Conservation (phyloP, 2,329 filamentous ascomycete genomes). For the Xylaria sp. region DNA sequence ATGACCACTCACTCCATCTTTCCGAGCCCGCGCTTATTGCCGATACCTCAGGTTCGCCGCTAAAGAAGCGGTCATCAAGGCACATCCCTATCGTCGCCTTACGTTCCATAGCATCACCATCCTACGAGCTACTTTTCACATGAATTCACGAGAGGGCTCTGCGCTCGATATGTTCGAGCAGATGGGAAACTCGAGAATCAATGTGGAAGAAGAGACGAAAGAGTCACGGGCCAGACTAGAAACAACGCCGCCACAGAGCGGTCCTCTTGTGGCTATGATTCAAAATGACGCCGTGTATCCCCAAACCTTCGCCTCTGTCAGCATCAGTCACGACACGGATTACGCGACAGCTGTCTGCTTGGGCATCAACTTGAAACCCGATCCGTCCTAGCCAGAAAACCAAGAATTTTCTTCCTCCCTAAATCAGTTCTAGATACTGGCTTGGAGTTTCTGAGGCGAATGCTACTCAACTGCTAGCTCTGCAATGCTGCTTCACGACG, state of each 20-base stretch:
- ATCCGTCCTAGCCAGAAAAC: too few relatives aligned
- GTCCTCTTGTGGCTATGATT: constrained; percentile 56
- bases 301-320: constrained; percentile 67
- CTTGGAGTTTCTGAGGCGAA: neutral
- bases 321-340: constrained; percentile 87
- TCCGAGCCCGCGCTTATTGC: neutral
- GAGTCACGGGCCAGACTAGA: neutral
- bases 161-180: neutral
- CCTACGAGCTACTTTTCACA: neutral
- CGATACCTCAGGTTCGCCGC: constrained; percentile 67
- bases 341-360: constrained; percentile 80
- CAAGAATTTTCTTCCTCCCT: neutral
- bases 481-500: neutral
- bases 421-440: neutral
- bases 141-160: neutral
- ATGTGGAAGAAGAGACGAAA: neutral
- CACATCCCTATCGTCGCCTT: constrained; percentile 68
- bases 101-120: constrained; percentile 69
- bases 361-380: too few relatives aligned
- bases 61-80: constrained; percentile 81
- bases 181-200: neutral
- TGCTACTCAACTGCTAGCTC: neutral
- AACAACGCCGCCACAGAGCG: constrained; percentile 41
- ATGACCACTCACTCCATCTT: neutral
- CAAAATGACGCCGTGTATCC: constrained; percentile 55